These are phyloP conservation scores for Globisporangium parvum DNA, from an alignment of 352 stramenopile genomes.

Conservation along the genomic window DNA sequence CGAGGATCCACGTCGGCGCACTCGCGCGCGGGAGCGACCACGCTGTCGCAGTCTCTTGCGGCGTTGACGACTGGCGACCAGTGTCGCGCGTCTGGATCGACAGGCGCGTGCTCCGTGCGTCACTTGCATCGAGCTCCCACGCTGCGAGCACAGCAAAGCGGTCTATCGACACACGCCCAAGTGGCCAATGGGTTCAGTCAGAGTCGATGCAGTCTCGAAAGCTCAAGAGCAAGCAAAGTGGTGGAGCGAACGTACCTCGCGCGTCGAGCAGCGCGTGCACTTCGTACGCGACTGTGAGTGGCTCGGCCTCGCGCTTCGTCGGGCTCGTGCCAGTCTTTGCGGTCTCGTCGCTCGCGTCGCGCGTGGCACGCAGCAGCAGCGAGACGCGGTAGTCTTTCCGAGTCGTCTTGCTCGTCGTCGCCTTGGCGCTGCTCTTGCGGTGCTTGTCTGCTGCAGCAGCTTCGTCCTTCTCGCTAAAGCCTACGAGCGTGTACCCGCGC, in stretches of 20 bases:
- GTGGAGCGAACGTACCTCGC: constrained; percentile 22
- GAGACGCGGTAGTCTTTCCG: constrained; percentile 36
- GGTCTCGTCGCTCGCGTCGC: constrained; percentile 11
- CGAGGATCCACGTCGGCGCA: constrained; percentile 35
- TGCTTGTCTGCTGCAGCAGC: constrained; percentile 4
- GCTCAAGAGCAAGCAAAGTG: background rate
- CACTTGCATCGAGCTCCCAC: constrained; percentile 42
- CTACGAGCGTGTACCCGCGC: constrained; percentile 34
- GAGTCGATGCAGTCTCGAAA: no score
- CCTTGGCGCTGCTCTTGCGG: background rate
- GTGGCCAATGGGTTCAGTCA: constrained; percentile 3
- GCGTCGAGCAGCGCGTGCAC: constrained; percentile 21
- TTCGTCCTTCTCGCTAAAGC: constrained; percentile 49
- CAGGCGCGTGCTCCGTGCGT: constrained; percentile 26
- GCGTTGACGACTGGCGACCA: background rate
- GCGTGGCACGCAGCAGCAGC: constrained; percentile 34
- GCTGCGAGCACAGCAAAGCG: constrained; percentile 49
- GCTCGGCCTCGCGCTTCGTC: constrained; percentile 14
- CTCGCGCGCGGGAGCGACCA: background rate
- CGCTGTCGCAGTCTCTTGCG: background rate
- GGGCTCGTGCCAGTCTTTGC: constrained; percentile 24
- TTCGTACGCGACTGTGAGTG: constrained; percentile 22
- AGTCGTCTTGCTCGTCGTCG: constrained; percentile 2
- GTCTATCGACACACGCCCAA: constrained; percentile 19
- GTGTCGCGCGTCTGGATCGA: constrained; percentile 33